Evolutionary conservation across 805 yeast genomes (phyloP).

Genomic region (Teunomyces kruisii): DNA sequence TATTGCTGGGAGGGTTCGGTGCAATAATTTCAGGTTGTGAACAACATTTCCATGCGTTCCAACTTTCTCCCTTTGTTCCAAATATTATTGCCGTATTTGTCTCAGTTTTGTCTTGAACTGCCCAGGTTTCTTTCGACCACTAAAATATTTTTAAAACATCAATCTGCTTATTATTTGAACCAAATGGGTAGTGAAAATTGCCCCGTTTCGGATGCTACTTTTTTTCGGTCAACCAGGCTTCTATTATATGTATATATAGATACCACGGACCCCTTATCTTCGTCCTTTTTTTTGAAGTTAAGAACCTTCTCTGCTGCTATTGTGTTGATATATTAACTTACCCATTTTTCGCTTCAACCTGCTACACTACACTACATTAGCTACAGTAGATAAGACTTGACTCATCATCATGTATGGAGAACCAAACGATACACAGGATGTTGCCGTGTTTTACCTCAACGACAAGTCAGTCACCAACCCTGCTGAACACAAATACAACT

Average conservation of each 20-base stretch:
- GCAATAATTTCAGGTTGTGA: too few species aligned
- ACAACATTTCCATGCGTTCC: too few species aligned
- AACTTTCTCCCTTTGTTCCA: too few species aligned
- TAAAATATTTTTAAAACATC: not conserved
- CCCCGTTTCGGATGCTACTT: not conserved
- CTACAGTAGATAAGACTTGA: too few species aligned
- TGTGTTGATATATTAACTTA: too few species aligned
- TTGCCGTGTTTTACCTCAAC: not conserved
- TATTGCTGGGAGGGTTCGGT: too few species aligned
- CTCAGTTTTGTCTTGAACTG: not conserved
- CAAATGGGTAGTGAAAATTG: not conserved
- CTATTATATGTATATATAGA: conserved; percentile 1
- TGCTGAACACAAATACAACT: not conserved
- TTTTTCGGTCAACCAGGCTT: not conserved
- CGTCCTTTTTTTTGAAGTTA: not conserved
- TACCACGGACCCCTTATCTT: not conserved
- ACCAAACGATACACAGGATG: not conserved
- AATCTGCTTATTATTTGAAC: not conserved
- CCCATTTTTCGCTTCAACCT: too few species aligned
- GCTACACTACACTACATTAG: too few species aligned
- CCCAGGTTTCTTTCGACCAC: not conserved
- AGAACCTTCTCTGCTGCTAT: too few species aligned
- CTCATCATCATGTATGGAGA: not conserved
- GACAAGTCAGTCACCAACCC: not conserved
- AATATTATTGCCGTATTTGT: not conserved